Conservation (phyloP, 2,329 filamentous ascomycete species). For the Chrysosporium queenslandicum region DNA sequence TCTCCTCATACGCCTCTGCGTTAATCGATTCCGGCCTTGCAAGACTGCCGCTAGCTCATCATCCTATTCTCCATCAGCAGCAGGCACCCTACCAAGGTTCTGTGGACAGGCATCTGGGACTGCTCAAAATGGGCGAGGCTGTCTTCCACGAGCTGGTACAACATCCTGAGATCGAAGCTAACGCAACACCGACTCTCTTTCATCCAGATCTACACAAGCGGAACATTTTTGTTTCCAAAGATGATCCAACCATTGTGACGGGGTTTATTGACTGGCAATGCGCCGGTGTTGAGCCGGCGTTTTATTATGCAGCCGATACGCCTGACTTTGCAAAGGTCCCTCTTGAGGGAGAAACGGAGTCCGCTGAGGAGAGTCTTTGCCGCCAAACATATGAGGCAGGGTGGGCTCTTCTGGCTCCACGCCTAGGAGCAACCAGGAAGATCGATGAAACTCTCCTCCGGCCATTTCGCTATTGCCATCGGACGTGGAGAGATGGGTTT, state of each 20-base stretch:
- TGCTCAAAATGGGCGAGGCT: constrained; percentile 25
- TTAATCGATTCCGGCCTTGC: constrained; percentile 34
- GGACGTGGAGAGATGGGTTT: constrained; percentile 35
- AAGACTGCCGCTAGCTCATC: constrained; percentile 22
- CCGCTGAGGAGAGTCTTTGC: constrained; percentile 18
- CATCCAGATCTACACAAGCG: constrained; percentile 36
- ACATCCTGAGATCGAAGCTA: constrained; percentile 22
- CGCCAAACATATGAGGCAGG: constrained; percentile 25
- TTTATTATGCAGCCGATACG: constrained; percentile 31
- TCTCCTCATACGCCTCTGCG: constrained; percentile 28
- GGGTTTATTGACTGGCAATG: constrained; percentile 39
- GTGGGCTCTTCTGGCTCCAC: constrained; percentile 15
- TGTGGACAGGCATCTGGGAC: constrained; percentile 25
- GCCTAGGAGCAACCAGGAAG: constrained; percentile 19
- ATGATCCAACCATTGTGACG: constrained; percentile 31
- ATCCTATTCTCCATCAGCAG: constrained; percentile 13
- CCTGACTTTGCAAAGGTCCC: constrained; percentile 33
- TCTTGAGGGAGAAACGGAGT: constrained; percentile 20
- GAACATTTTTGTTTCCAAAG: constrained; percentile 37
- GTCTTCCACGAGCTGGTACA: constrained; percentile 26
- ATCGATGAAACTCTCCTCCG: constrained; percentile 31
- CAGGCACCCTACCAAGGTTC: constrained; percentile 30
- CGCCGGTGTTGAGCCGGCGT: constrained; percentile 33
- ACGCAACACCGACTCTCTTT: constrained; percentile 27
- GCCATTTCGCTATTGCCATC: constrained; percentile 34